Base-by-base conservation (phyloP, 495 filamentous ascomycete genomes). In the Bathelium albidoporum region DNA sequence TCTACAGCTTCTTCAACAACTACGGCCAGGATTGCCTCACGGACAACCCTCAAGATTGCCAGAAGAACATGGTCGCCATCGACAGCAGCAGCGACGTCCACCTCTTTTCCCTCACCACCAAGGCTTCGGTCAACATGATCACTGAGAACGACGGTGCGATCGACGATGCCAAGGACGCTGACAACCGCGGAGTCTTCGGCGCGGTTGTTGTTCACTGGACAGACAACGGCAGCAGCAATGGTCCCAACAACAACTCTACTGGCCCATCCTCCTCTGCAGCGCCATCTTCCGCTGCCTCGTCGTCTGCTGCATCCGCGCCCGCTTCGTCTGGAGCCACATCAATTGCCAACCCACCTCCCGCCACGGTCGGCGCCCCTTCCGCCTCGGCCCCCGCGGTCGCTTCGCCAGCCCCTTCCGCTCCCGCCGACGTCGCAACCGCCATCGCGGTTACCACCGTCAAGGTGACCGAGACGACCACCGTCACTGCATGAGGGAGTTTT, bases 1-100 rank as follows among this genome's bases (percentile, higher is more conserved):
- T 88, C 16, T 91, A 91, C 76, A 85, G 81, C 39, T 91, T 91
- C 77, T 91, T 91, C 78, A 82, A 85, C 64, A 72, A 80, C 65
- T 85, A 84, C 72, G 69, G 66, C 29, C 75, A 70, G 49, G 64
- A 65, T 18, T 73, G 70, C 53, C 64, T 72, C n/a, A 28, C 43
- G 7, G 52, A 32, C 66, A 76, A 58, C 63, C 69, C 60, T 77
- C 75, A 82, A 71, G 77, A 77, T 63, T 85, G 82, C 75, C 82
- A 85, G 70, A 61, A 72, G 52, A 75, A 82, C 39, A 83, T 85
- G 67, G 73, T 80, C 36, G 75, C 72, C 44, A 70, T 83, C 58
- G 79, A 82, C 69, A 76, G 78, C n/a, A 69, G 68, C 45, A 75
- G 69, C 66, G 77, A 81, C 63, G 72, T 84, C 62, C 76, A 78